These are phyloP conservation scores for Globisporangium ultimum DNA, from an alignment of 352 stramenopile species.

Conservation along the genomic window DNA sequence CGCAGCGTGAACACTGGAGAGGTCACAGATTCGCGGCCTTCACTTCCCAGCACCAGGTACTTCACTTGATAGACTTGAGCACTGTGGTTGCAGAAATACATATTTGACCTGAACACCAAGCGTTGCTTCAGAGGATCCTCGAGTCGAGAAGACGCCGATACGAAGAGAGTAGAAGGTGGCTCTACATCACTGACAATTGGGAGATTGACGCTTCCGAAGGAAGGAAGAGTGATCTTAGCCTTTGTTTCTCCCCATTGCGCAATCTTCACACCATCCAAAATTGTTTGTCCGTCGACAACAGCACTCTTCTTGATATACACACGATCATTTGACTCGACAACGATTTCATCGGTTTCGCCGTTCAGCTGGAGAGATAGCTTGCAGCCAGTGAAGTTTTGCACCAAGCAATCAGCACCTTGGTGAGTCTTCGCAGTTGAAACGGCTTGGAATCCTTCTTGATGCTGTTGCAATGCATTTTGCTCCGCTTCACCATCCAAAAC, in stretches of 20 bases:
- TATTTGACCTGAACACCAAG: conserved; percentile 76
- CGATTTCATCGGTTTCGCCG: conserved; percentile 24
- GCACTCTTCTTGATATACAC: conserved; percentile 29
- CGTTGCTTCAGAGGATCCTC: conserved; percentile 62
- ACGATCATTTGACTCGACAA: conserved; percentile 49
- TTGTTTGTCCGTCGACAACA: conserved; percentile 29
- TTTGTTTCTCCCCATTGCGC: conserved; percentile 54
- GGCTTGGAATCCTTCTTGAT: conserved; percentile 56
- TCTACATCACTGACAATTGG: conserved; percentile 36
- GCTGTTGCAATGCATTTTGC: conserved; percentile 53
- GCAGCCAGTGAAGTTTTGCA: conserved; percentile 73
- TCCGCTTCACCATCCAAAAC: conserved; percentile 64
- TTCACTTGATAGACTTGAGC: conserved; percentile 71
- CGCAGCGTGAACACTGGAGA: conserved; percentile 58
- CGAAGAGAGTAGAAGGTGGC: conserved; percentile 45
- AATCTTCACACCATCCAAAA: conserved; percentile 49
- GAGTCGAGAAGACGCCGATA: conserved; percentile 66
- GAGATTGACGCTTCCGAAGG: conserved; percentile 64
- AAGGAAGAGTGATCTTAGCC: conserved; percentile 33
- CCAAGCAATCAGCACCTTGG: conserved; percentile 46
- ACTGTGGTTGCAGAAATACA: conserved; percentile 81
- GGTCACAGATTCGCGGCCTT: conserved; percentile 39
- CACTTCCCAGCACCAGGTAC: conserved; percentile 57
- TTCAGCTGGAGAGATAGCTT: conserved; percentile 51
- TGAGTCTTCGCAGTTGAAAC: conserved; percentile 31